Evolutionary conservation across 257 asterid genomes (phyloP).

Genomic region (Rhazya stricta): DNA sequence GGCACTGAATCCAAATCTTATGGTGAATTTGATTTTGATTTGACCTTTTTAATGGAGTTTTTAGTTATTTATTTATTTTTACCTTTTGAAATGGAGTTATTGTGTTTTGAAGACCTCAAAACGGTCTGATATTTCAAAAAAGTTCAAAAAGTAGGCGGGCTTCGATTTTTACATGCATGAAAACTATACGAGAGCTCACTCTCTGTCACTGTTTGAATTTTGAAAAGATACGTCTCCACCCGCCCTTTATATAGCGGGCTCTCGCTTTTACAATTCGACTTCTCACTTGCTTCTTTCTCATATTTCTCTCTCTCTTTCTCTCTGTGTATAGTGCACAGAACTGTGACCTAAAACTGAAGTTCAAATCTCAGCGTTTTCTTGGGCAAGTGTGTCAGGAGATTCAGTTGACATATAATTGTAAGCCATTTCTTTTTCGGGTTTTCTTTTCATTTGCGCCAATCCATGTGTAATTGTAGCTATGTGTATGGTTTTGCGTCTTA

Average conservation of each 20-base stretch:
- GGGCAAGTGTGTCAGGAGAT: not conserved
- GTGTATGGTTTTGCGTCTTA: not conserved
- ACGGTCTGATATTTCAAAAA: slow-evolving; percentile 46
- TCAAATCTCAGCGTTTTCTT: slow-evolving; percentile 4
- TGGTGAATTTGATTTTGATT: too few species aligned
- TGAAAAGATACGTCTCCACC: slow-evolving; percentile 37
- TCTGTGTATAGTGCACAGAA: too few species aligned
- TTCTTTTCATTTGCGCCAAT: too few species aligned
- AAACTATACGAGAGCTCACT: not conserved
- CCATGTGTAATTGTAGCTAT: not conserved
- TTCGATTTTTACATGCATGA: slow-evolving; percentile 12
- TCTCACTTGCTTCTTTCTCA: too few species aligned
- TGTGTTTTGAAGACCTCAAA: slow-evolving; percentile 8
- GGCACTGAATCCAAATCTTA: too few species aligned
- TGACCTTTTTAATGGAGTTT: too few species aligned
- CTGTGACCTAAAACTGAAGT: not conserved
- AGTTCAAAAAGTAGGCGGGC: slow-evolving; percentile 45
- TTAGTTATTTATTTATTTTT: too few species aligned
- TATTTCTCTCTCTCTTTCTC: slow-evolving; percentile 5
- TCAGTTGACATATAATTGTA: slow-evolving; percentile 12
- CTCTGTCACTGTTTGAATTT: slow-evolving; percentile 25
- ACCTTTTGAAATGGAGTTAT: not conserved
- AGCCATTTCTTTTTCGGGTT: not conserved
- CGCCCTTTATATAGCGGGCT: slow-evolving; percentile 19
- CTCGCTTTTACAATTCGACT: too few species aligned